Evolutionary conservation across 352 stramenopile species (phyloP).

Genomic region (Globisporangium viniferum): DNA sequence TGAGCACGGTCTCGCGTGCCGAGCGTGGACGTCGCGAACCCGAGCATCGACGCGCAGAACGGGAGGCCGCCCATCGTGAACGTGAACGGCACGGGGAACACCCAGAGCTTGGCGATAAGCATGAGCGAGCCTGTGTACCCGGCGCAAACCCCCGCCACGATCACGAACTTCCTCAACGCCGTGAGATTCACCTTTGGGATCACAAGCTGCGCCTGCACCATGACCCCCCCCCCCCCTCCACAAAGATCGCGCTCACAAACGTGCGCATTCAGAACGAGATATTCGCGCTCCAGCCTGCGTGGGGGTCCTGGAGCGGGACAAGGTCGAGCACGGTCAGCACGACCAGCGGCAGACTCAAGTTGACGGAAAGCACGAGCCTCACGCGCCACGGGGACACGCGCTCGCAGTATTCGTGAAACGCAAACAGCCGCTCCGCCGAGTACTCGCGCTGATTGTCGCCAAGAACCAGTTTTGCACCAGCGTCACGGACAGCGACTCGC

Average conservation of each 20-base stretch:
- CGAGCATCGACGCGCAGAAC: neutral
- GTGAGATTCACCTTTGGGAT: neutral
- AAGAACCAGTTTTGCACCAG: neutral
- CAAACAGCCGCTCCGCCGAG: neutral
- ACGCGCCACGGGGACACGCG: neutral
- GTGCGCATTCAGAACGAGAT: neutral
- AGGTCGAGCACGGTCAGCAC: neutral
- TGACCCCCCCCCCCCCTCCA: neutral
- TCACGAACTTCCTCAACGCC: neutral
- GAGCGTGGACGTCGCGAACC: neutral
- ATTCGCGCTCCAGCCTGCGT: neutral
- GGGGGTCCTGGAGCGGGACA: slow-evolving; percentile 2
- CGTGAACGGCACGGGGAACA: slow-evolving; percentile 1
- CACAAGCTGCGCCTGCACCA: neutral
- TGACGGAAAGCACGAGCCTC: neutral
- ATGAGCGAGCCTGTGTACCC: neutral
- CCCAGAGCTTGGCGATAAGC: neutral
- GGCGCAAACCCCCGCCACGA: neutral
- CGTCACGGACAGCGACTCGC: neutral
- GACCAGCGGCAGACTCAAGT: neutral
- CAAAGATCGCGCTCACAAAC: neutral
- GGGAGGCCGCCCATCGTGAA: neutral
- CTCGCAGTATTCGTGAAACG: neutral
- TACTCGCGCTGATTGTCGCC: neutral
- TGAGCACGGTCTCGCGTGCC: too few species aligned